Base-by-base conservation (phyloP, 2,329 filamentous ascomycete species). In the Paramyrothecium roridum region DNA sequence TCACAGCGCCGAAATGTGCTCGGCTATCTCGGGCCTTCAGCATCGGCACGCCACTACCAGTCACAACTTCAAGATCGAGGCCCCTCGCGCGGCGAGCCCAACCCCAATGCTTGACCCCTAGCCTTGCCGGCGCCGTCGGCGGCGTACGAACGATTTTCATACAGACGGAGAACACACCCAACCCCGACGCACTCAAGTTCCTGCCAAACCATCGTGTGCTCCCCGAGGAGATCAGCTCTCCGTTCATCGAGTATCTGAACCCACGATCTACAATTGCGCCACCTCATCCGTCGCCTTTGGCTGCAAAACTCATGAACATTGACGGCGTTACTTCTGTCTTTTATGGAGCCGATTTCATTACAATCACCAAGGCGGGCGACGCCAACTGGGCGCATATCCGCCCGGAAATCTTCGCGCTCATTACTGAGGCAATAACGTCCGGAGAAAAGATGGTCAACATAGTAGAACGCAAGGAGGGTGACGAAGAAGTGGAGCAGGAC, bases 121-220 rank as follows among this genome's bases (percentile, higher is more conserved):
- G 61, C 50, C 59, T 67, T 46, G 60, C 62, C 57, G 54, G 65
- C 47, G 61, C 66, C 52, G 65, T 70, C 30, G 66, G 67, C 53
- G 75, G 76, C 51, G 71, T 70, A 57, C 87, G 93, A 61, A 92
- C 86, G 22, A 96, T 99, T 73, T 99, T 98, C 79, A 99, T 99
- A 68, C 95, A 99, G 76, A 98, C 93, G 6, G 93, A 98, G 70
- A 84, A 83, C 61, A 99, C 95, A 1, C 95, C 95, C 23, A 99
- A 99, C 74, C 81, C 86, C n/a, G 92, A 98, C 77, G 93, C 92
- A 34, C 82, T 98, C 67, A 99, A 99, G 77, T 99, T 99, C 76
- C 83, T 96, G 43, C 95, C 95, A 2, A 96, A 97, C 75, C 87
- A 91, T 73, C 84, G 84, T 43, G 86, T 99, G 52, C 83, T 99